Evolutionary conservation across 148 eudicot species (phyloP).

Genomic region (Silene latifolia): DNA sequence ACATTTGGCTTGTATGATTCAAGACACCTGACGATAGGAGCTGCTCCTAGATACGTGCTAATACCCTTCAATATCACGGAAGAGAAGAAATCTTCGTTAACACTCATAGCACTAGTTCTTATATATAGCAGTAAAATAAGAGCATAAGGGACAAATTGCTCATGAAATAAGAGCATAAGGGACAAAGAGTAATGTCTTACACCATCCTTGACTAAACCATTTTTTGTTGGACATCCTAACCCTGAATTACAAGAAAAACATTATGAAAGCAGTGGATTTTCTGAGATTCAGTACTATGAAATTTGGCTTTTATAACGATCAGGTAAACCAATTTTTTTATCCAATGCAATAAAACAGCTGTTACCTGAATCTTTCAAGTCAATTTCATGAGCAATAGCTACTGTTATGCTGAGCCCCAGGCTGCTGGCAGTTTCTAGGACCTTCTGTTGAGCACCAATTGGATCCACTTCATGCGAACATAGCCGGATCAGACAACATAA

Average conservation of each 20-base stretch:
- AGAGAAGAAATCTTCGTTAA: no score
- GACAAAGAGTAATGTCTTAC: slow-evolving; percentile 23
- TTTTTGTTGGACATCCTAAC: slow-evolving; percentile 18
- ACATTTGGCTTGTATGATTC: slow-evolving; percentile 74
- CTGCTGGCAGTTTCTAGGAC: slow-evolving; percentile 63
- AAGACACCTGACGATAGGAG: slow-evolving; percentile 86
- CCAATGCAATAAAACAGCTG: neutral
- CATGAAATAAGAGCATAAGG: no score
- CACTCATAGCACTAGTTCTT: no score
- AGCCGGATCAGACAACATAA: slow-evolving; percentile 13
- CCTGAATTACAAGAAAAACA: slow-evolving; percentile 10
- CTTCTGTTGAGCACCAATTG: slow-evolving; percentile 75
- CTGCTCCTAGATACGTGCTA: slow-evolving; percentile 87
- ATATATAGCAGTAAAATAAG: no score
- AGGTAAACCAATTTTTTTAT: neutral
- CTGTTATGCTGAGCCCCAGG: slow-evolving; percentile 53
- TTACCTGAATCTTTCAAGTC: slow-evolving; percentile 49
- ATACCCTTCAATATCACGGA: slow-evolving; percentile 52
- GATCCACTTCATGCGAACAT: slow-evolving; percentile 42
- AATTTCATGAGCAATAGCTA: slow-evolving; percentile 67
- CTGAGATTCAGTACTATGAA: slow-evolving; percentile 3
- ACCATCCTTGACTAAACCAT: slow-evolving; percentile 20
- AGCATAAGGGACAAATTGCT: no score
- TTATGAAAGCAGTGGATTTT: neutral
- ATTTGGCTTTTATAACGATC: neutral